phyloP scores from a whole-genome alignment of 805 yeast genomes.

The Priceomyces carsonii region DNA sequence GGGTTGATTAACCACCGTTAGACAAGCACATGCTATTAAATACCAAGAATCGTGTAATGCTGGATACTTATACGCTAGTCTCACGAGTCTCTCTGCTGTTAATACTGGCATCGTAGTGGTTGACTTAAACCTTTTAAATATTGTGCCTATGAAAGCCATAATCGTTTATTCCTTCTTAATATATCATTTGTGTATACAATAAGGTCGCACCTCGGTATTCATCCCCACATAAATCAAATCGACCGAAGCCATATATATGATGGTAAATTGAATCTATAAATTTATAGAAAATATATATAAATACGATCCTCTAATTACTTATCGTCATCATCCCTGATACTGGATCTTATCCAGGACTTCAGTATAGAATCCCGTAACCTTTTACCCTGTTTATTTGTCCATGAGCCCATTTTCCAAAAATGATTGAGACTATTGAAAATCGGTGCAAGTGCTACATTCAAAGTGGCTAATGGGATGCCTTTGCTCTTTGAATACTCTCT shows the following conservation, averaged over 20 bases:
- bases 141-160: neutral
- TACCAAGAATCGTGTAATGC: conserved; percentile 66
- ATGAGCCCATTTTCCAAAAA: conserved; percentile 69
- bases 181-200: too few species aligned
- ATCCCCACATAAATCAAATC: too few species aligned
- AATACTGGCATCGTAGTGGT: conserved; percentile 26
- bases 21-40: conserved; percentile 74
- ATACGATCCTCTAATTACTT: too few species aligned
- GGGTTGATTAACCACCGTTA: conserved; percentile 81
- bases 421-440: conserved; percentile 35
- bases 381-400: conserved; percentile 50
- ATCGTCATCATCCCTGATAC: conserved; percentile 15
- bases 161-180: too few species aligned
- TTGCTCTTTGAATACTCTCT: conserved; percentile 20
- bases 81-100: conserved; percentile 56
- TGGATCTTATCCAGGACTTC: conserved; percentile 51
- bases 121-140: neutral
- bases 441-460: conserved; percentile 25
- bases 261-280: too few species aligned
- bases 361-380: conserved; percentile 56
- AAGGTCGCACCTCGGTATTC: conserved; percentile 3
- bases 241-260: too few species aligned
- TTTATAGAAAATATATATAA: too few species aligned
- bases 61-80: conserved; percentile 55
- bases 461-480: conserved; percentile 22